A percentile compares a stretch with the other conserved stretches of the same genome.
Evolutionary conservation across 2,329 filamentous ascomycete genomes (phyloP).

Genomic region (Davidsoniella neocaledoniae): DNA sequence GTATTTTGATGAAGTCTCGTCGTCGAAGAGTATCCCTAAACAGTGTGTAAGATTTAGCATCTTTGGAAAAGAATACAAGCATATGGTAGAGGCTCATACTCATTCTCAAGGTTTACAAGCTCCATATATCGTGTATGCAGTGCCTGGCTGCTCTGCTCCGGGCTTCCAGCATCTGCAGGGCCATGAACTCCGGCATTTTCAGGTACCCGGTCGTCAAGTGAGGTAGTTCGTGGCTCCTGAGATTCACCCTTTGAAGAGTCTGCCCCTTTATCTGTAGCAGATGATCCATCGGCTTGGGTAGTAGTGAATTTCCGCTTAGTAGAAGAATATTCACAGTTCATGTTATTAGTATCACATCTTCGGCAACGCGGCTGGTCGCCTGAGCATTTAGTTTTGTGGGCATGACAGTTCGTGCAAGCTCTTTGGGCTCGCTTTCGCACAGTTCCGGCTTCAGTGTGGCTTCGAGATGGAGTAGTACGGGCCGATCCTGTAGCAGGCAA

Average conservation of each 20-base stretch:
- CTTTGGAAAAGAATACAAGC: not conserved
- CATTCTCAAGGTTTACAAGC: constrained; percentile 10
- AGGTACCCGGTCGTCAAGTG: constrained; percentile 10
- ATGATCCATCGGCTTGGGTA: constrained; percentile 16
- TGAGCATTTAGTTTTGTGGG: constrained; percentile 28
- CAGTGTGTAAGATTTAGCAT: not conserved
- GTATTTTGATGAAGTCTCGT: constrained; percentile 21
- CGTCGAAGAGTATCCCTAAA: constrained; percentile 20
- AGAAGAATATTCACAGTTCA: constrained; percentile 25
- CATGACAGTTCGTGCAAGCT: constrained; percentile 26
- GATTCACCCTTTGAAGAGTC: constrained; percentile 1
- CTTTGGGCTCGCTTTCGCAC: constrained; percentile 25
- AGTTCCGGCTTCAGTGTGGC: constrained; percentile 27
- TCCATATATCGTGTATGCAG: constrained; percentile 9
- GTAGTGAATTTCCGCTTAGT: constrained; percentile 24
- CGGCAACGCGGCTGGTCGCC: constrained; percentile 25
- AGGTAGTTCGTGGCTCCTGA: constrained; percentile 1
- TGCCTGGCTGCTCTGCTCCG: constrained; percentile 7
- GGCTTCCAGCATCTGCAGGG: constrained; percentile 7
- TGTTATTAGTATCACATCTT: constrained; percentile 20
- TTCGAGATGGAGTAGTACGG: constrained; percentile 24
- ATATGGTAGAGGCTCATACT: constrained; percentile 4
- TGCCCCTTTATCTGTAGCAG: not conserved
- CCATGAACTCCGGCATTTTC: constrained; percentile 10
- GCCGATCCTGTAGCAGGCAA: constrained; percentile 18